A percentile compares a stretch with the other conserved stretches of the same genome.
phyloP scores from a whole-genome alignment of 2,329 filamentous ascomycete species.

The Akanthomyces muscarius region DNA sequence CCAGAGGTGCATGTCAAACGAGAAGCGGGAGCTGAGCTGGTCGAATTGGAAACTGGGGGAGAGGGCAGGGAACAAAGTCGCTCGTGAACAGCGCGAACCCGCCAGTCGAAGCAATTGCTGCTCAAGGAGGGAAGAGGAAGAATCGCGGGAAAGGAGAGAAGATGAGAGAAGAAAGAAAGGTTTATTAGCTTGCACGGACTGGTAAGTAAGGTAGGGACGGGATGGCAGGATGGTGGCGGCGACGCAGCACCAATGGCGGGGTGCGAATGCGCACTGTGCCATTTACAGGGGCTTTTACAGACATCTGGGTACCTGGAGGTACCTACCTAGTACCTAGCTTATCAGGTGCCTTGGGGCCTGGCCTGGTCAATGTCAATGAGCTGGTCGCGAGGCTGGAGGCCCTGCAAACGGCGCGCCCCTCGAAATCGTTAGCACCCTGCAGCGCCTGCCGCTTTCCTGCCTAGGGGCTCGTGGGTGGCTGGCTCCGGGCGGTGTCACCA shows the following conservation, averaged over 20 bases:
- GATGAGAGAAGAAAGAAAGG: slow-evolving; percentile 10
- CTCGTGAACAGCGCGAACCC: background rate
- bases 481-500: background rate
- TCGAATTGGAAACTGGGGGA: background rate
- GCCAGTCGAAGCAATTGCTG: slow-evolving; percentile 18
- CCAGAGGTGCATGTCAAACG: background rate
- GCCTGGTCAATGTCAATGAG: too few relatives aligned
- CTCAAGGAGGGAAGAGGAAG: slow-evolving; percentile 10
- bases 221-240: background rate
- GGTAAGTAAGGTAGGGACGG: background rate
- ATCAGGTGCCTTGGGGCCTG: too few relatives aligned
- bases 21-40: slow-evolving; percentile 1
- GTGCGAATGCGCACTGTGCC: slow-evolving; percentile 9
- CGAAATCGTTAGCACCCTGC: too few relatives aligned
- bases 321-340: too few relatives aligned
- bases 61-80: background rate
- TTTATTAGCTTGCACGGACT: slow-evolving; percentile 7
- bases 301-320: background rate
- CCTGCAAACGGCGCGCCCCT: too few relatives aligned
- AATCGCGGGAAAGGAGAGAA: background rate
- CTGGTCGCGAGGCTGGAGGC: too few relatives aligned
- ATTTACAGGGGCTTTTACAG: background rate
- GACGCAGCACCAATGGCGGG: background rate
- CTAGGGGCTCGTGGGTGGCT: background rate
- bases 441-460: too few relatives aligned